Evolutionary conservation across 2,329 filamentous ascomycete species (phyloP), one percentile per base, ranked within the genome.

Genomic region (Aureobasidium lini): DNA sequence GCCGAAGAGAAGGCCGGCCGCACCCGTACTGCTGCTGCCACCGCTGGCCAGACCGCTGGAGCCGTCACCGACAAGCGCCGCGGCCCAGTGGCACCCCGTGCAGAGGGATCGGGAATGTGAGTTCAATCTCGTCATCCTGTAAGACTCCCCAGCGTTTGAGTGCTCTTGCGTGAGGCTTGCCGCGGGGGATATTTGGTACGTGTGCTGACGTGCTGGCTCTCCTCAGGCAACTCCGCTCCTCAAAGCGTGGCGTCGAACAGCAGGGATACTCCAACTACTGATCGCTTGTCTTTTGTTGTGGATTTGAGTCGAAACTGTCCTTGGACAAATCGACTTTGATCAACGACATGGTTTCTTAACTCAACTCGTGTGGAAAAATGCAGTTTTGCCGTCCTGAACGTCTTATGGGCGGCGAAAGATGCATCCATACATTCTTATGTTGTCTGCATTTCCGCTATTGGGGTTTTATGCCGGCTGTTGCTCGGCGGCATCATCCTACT

Each of bases 81-180:
- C 72, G 86, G 86, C 69, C 85, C 90, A 70, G 84, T 88, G 69
- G 85, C 84, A 79, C 79, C 83, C 76, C 88, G 90, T 76, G 88
- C 89, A 78, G 91, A 93, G 84, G 86, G 92, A 79, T 86, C 90
- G 70, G 88, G 90, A 89, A 95, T 96, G 91, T 96, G 89, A 96
- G 91, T 95, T 81, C 80, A 84, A 78, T 81, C 79, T 79, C 79
- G 75, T 79, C 84, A 86, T 88, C 85, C 84, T 60, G 49, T 60
- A 62, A 64, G 66, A 64, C 86, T 87, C 86, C 85, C 88, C 85
- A 86, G 85, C 86, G 86, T 89, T 86, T 87, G 65, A 83, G 84
- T 89, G 84, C 86, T 84, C 81, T 72, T 80, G 81, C 76, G 81
- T 80, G 84, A 85, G 83, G 85, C 86, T 89, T 82, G 83, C 83